Evolutionary conservation across 2,329 filamentous ascomycete species (phyloP), one percentile per base, ranked within the genome.

Genomic region (Colletotrichum kahawae): DNA sequence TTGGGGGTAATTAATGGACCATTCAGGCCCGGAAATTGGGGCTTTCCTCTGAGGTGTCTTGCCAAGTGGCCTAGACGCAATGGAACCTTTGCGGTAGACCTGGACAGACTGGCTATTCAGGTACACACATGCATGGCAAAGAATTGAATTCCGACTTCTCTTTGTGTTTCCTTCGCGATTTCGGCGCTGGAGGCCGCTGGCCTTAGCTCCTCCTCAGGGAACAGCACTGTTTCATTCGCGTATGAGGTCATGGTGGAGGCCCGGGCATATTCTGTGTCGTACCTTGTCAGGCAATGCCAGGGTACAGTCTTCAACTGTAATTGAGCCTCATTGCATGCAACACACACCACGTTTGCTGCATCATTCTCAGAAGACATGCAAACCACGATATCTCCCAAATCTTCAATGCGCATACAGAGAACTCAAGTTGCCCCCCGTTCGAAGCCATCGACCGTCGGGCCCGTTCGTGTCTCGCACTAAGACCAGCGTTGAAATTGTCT

Each of bases 211-310:
- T 54, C 31, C 18, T 18, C 21, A 16, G 60, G 29, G 62, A 34
- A 43, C 48, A 38, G 34, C 21, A 43, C 12, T 74, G 75, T 76
- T 76, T 76, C 75, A 75, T 67, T 63, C 34, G 71, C 34, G 67
- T 76, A 75, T 76, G 74, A 75, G 66, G 74, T 75, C 74, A 71
- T 76, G 71, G 71, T 75, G 68, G 69, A 75, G 68, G 72, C 68
- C 72, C 57, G 62, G 62, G 62, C 33, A 43, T 54, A 31, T 43
- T 33, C 24, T 48, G 56, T 27, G 67, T 27, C 21, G 38, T 67
- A 56, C 60, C 67, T 66, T 21, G 29, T 64, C 38, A 51, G 51
- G 34, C 43, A 18, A 65, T 18, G 29, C 57, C 38, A 51, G 51
- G 48, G 66, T 16, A 65, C 29, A 16, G 54, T 57, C n/a, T 18